Conservation (phyloP, 139 green algal genomes). For the Trebouxia sp. region DNA sequence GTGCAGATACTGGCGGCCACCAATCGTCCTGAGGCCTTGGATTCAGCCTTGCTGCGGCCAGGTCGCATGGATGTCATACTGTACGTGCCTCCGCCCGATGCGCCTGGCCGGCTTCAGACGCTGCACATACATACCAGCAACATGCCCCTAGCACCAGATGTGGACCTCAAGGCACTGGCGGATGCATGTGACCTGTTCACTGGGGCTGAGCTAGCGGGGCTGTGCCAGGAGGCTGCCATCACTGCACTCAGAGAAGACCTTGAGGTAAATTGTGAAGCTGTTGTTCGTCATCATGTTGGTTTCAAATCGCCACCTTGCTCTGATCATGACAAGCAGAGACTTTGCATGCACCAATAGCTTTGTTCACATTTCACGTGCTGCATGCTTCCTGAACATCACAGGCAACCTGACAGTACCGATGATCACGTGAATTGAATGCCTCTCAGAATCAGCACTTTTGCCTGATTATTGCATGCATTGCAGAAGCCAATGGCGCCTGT, state of each 20-base stretch:
- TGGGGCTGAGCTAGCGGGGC: conserved; percentile 71
- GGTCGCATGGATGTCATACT: conserved; percentile 84
- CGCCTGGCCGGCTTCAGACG: conserved; percentile 40
- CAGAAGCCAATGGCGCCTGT: no score
- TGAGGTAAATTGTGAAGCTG: no score
- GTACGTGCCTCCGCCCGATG: conserved; percentile 90
- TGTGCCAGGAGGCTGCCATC: conserved; percentile 85
- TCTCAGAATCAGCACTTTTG: no score
- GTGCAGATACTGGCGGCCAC: conserved; percentile 84
- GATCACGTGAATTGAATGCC: no score
- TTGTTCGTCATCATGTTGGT: no score
- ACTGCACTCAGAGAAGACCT: conserved; percentile 78
- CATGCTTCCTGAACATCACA: no score
- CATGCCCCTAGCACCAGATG: conserved; percentile 75
- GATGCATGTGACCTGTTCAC: conserved; percentile 56
- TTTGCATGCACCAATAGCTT: no score
- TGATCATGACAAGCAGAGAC: no score
- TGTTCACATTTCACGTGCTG: no score
- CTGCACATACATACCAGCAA: conserved; percentile 57
- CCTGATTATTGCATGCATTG: no score
- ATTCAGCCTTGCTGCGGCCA: conserved; percentile 79
- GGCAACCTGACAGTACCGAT: no score
- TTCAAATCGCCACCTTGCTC: no score
- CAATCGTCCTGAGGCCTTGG: conserved; percentile 75
- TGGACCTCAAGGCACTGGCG: conserved; percentile 65